phyloP scores from a whole-genome alignment of 352 stramenopile genomes.

The Phytophthora sp. region DNA sequence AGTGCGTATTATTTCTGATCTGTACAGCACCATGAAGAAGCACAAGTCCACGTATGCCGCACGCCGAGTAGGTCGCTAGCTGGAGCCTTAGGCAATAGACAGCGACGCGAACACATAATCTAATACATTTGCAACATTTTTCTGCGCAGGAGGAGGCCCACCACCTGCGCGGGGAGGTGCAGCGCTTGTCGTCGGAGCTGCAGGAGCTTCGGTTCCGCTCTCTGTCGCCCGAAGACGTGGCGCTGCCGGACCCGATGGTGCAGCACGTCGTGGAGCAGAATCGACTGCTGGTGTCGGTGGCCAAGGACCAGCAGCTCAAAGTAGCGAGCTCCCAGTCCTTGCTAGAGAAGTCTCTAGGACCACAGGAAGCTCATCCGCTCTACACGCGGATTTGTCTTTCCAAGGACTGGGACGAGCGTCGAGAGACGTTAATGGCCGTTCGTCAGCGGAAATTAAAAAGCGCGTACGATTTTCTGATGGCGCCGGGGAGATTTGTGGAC shows the following conservation, averaged over 20 bases:
- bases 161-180: conserved; percentile 14
- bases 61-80: conserved; percentile 4
- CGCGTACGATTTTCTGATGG: conserved; percentile 30
- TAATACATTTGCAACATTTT: not conserved
- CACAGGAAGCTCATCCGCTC: conserved; percentile 25
- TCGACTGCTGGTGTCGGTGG: conserved; percentile 26
- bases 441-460: conserved; percentile 28
- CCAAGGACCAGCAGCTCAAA: conserved; percentile 42
- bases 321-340: conserved; percentile 41
- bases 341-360: conserved; percentile 7
- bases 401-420: conserved; percentile 31
- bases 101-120: not conserved
- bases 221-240: conserved; percentile 12
- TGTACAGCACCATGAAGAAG: too few relatives aligned
- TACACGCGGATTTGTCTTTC: conserved; percentile 26
- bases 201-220: conserved; percentile 13
- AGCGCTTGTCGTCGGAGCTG: conserved; percentile 22
- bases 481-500: conserved; percentile 19
- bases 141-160: conserved; percentile 30
- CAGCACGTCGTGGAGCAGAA: conserved; percentile 29
- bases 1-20: too few relatives aligned
- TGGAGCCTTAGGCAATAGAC: not conserved
- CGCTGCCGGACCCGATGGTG: conserved; percentile 7
- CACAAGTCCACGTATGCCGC: conserved; percentile 27
- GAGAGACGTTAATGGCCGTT: conserved; percentile 26